Percentiles rank a stretch among this genome's conserved stretches.
phyloP scores from a whole-genome alignment of 163 green algal species.

The Chlamydomonas reinhardtii region DNA sequence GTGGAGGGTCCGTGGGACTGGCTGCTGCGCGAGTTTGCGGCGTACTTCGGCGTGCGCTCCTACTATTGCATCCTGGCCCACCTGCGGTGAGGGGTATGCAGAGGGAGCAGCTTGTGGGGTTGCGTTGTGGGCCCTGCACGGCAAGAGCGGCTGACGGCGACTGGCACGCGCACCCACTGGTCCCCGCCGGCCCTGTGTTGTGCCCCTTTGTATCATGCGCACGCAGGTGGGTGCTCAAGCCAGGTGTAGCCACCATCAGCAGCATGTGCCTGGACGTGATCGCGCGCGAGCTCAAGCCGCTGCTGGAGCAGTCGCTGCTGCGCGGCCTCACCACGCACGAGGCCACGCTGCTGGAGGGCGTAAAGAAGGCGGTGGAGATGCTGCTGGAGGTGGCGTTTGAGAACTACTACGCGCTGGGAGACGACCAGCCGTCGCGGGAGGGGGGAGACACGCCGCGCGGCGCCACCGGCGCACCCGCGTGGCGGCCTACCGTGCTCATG shows the following conservation, averaged over 20 bases:
- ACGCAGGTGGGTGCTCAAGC: conserved; percentile 64
- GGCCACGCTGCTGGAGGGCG: conserved; percentile 38
- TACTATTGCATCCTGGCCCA: conserved; percentile 77
- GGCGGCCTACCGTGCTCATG: conserved; percentile 41
- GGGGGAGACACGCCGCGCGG: not conserved
- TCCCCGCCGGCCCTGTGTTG: too few relatives aligned
- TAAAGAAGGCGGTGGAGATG: conserved; percentile 48
- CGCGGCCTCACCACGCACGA: conserved; percentile 44
- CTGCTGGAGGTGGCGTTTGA: conserved; percentile 50
- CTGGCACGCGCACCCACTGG: too few relatives aligned
- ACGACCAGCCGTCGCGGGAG: conserved; percentile 19
- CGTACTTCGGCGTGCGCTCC: conserved; percentile 72
- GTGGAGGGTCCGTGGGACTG: conserved; percentile 79
- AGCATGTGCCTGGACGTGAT: conserved; percentile 78
- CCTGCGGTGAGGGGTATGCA: conserved; percentile 53
- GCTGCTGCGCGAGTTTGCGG: conserved; percentile 77
- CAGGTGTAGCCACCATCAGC: conserved; percentile 69
- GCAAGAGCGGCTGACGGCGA: too few relatives aligned
- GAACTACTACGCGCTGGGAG: conserved; percentile 45
- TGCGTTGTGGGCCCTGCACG: too few relatives aligned
- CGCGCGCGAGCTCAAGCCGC: conserved; percentile 61
- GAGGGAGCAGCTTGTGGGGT: too few relatives aligned
- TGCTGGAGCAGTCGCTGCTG: conserved; percentile 65
- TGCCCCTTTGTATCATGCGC: too few relatives aligned
- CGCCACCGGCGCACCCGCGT: not conserved